These are phyloP conservation scores for Solanum pinnatisectum DNA, from an alignment of 257 asterid genomes.

Conservation along the genomic window DNA sequence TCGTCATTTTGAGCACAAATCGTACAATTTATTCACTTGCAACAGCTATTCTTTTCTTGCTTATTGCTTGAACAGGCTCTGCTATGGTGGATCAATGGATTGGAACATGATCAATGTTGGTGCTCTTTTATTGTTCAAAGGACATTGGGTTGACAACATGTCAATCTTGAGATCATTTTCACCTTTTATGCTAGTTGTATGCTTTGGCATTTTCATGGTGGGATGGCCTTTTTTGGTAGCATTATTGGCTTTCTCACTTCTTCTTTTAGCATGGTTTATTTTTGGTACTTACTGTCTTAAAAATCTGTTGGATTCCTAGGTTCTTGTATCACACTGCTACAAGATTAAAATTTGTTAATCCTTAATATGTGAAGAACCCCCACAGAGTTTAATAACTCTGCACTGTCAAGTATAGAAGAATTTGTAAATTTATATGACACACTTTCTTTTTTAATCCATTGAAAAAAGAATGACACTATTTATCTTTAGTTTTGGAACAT, in stretches of 20 bases:
- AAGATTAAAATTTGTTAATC: background rate
- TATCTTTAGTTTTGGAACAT: background rate
- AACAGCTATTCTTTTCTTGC: slow-evolving; percentile 86
- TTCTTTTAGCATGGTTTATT: slow-evolving; percentile 60
- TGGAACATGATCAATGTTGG: slow-evolving; percentile 88
- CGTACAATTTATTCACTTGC: slow-evolving; percentile 85
- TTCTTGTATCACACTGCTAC: background rate
- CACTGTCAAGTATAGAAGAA: background rate
- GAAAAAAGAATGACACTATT: background rate
- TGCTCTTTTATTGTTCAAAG: slow-evolving; percentile 53
- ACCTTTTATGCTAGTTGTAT: slow-evolving; percentile 52
- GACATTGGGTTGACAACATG: slow-evolving; percentile 58
- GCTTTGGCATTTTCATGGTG: slow-evolving; percentile 61
- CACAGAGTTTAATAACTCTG: background rate
- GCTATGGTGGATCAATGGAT: slow-evolving; percentile 55
- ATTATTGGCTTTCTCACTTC: slow-evolving; percentile 45
- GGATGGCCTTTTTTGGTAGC: slow-evolving; percentile 83
- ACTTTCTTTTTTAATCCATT: too few relatives aligned
- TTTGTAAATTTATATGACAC: background rate
- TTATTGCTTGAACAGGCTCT: slow-evolving; percentile 55
- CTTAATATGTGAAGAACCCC: background rate
- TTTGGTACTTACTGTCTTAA: slow-evolving; percentile 43
- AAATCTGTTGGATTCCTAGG: slow-evolving; percentile 42
- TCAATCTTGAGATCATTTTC: slow-evolving; percentile 57
- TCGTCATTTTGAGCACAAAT: slow-evolving; percentile 53